Percentiles rank a stretch among this genome's conserved stretches.
phyloP scores from a whole-genome alignment of 345 rosid genomes.

The Ricinus communis region DNA sequence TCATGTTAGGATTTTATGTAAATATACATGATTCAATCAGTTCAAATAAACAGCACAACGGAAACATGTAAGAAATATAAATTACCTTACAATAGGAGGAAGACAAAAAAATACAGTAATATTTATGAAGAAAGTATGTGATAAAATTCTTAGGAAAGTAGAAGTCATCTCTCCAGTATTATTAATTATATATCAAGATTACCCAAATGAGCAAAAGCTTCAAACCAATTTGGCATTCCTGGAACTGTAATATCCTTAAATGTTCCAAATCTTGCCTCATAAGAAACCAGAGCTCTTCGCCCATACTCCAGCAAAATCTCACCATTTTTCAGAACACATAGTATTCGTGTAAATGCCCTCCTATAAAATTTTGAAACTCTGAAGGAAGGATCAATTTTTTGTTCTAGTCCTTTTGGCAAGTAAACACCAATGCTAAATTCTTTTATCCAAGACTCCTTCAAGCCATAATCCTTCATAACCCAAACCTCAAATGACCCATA shows the following conservation, averaged over 20 bases:
- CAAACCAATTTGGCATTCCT: not conserved
- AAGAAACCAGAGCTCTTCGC: slow-evolving; percentile 23
- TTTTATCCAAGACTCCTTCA: slow-evolving; percentile 29
- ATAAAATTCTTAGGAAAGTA: too few relatives aligned
- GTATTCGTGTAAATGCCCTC: not conserved
- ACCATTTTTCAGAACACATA: slow-evolving; percentile 14
- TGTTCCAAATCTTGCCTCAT: slow-evolving; percentile 15
- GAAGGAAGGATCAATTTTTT: not conserved
- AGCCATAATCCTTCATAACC: slow-evolving; percentile 23
- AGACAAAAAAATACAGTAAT: too few relatives aligned
- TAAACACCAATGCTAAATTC: slow-evolving; percentile 19
- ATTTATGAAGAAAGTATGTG: too few relatives aligned
- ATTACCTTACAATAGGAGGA: too few relatives aligned
- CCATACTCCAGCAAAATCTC: slow-evolving; percentile 27
- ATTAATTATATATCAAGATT: too few relatives aligned
- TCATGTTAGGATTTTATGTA: too few relatives aligned
- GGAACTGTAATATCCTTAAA: slow-evolving; percentile 11
- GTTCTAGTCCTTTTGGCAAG: slow-evolving; percentile 17
- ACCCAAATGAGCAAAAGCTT: too few relatives aligned
- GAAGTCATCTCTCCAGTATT: too few relatives aligned
- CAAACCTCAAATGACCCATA: slow-evolving; percentile 17
- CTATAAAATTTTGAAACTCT: not conserved
- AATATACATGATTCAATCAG: too few relatives aligned
- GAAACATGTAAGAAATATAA: too few relatives aligned
- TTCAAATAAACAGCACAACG: too few relatives aligned